Conservation (phyloP, 352 stramenopile species). For the Globisporangium spinosum region DNA sequence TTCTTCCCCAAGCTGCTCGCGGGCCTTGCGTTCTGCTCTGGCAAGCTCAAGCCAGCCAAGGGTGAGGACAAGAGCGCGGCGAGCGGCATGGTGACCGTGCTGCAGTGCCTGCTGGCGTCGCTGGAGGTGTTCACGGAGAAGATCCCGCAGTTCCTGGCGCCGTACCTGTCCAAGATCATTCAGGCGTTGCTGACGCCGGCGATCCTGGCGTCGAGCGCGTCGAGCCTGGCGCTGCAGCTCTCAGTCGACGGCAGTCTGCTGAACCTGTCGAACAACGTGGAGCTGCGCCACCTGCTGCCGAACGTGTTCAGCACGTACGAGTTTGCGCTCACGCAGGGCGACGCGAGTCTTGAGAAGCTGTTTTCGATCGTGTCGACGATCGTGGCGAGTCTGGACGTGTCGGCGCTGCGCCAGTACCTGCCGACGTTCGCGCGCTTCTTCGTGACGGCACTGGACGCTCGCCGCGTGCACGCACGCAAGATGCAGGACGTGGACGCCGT, state of each 20-base stretch:
- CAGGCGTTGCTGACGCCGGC: slow-evolving; percentile 56
- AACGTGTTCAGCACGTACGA: slow-evolving; percentile 69
- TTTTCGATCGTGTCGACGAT: slow-evolving; percentile 71
- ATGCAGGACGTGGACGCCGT: slow-evolving; percentile 60
- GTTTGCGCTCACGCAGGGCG: slow-evolving; percentile 47
- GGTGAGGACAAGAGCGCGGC: slow-evolving; percentile 21
- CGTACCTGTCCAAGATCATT: slow-evolving; percentile 66
- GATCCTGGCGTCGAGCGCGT: slow-evolving; percentile 28
- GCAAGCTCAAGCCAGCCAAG: slow-evolving; percentile 22
- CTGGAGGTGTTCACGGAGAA: slow-evolving; percentile 82
- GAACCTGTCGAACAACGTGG: slow-evolving; percentile 67
- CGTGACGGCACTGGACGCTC: slow-evolving; percentile 68
- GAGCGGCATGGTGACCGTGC: slow-evolving; percentile 43
- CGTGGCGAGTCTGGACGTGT: slow-evolving; percentile 45
- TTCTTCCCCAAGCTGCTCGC: slow-evolving; percentile 78
- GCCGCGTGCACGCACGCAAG: slow-evolving; percentile 57
- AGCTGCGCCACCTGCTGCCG: slow-evolving; percentile 73
- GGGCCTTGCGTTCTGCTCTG: slow-evolving; percentile 54
- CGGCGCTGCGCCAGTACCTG: slow-evolving; percentile 59
- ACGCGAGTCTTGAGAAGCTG: slow-evolving; percentile 56
- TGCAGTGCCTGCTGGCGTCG: slow-evolving; percentile 71
- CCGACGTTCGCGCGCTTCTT: slow-evolving; percentile 83
- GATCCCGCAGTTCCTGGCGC: slow-evolving; percentile 77
- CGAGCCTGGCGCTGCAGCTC: slow-evolving; percentile 38
- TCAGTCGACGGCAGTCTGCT: slow-evolving; percentile 62